Base-by-base conservation (phyloP, 352 stramenopile species). In the Pythium utonaiense region DNA sequence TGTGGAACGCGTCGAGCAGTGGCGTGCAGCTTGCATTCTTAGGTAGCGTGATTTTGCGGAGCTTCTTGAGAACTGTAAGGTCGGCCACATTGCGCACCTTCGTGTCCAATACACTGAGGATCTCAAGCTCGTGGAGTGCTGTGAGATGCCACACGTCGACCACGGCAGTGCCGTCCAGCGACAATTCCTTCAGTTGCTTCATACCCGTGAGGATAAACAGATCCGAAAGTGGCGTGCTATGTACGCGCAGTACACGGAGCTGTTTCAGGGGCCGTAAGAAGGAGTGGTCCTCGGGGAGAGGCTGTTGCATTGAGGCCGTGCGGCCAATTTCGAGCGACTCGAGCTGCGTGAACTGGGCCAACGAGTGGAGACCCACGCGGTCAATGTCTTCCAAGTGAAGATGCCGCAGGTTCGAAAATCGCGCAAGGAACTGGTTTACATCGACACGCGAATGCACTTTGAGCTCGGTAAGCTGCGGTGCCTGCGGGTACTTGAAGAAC, bases 401-500 rank as follows among this genome's bases (percentile, higher is more conserved):
- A 19, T 62, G 33, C 4, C 47, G 50, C 21, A 70, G 33, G 30
- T 62, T 53, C 1, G 51, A 14, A 31, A 62, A 70, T 16, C 42
- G 56, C 19, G 51, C 30, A 21, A 57, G 14, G 19, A 70, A 49
- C 22, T 66, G 57, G 27, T 62, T 59, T 21, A 66, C 44, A 36
- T 66, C 57, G 1, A 66, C 57, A 12, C 63, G 63, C 9, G 63
- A 52, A 12, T 16, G 62, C 4, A 70, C 40, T 7, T 41, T 40
- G 9, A 70, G 57, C 5, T 62, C 8, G 1, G 31, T 47, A 8
- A 70, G 57, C 14, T 50, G 33, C 4, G 57, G 56, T 5, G 63
- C 56, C 25, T 45, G 34, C 1, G 63, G 63, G 57, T 66, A 70
- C 52, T 70, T 70, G 57, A 70, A 70, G 38, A 63, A 70, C n/a